A percentile compares a stretch with the other conserved stretches of the same genome.
Evolutionary conservation across 1,284 basidiomycete species (phyloP).

Genomic region (Rhodotorula sp.): DNA sequence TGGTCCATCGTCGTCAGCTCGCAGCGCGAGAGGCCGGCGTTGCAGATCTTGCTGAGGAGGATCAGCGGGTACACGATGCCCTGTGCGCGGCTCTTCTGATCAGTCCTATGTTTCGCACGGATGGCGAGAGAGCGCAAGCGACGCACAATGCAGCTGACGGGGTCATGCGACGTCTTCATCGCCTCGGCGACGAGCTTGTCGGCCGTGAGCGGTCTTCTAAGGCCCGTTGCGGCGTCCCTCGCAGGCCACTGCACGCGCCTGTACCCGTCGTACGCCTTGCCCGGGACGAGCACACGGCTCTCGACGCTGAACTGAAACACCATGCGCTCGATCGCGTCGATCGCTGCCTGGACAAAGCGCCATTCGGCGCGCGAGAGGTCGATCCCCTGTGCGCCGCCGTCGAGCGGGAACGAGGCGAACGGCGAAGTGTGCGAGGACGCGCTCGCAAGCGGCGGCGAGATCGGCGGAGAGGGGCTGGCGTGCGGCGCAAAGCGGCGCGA

Average conservation of each 20-base stretch:
- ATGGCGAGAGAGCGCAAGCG: too few species aligned
- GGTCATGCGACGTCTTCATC: slow-evolving; percentile 12
- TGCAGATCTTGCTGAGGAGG: slow-evolving; percentile 20
- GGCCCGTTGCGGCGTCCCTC: background rate
- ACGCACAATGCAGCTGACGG: slow-evolving; percentile 18
- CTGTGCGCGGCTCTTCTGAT: background rate
- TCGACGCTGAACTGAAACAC: slow-evolving; percentile 15
- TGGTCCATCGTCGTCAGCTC: slow-evolving; percentile 2
- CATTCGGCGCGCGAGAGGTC: slow-evolving; percentile 14
- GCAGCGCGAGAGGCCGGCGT: slow-evolving; percentile 18
- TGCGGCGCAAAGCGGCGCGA: background rate
- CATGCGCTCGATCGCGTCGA: slow-evolving; percentile 16
- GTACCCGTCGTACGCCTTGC: background rate
- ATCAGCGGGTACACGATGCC: slow-evolving; percentile 18
- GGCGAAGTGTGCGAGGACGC: background rate
- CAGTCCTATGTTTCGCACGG: too few species aligned
- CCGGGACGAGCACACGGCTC: background rate
- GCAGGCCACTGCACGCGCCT: slow-evolving; percentile 14
- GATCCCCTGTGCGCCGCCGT: too few species aligned
- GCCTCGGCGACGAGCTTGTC: slow-evolving; percentile 6
- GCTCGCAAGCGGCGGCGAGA: background rate
- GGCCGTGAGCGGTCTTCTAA: slow-evolving; percentile 1
- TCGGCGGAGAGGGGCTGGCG: background rate
- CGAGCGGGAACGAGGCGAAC: background rate
- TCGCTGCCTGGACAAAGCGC: slow-evolving; percentile 4